Conservation (phyloP, 1,139 yeast species). For the Tardiomyces depauwii region DNA sequence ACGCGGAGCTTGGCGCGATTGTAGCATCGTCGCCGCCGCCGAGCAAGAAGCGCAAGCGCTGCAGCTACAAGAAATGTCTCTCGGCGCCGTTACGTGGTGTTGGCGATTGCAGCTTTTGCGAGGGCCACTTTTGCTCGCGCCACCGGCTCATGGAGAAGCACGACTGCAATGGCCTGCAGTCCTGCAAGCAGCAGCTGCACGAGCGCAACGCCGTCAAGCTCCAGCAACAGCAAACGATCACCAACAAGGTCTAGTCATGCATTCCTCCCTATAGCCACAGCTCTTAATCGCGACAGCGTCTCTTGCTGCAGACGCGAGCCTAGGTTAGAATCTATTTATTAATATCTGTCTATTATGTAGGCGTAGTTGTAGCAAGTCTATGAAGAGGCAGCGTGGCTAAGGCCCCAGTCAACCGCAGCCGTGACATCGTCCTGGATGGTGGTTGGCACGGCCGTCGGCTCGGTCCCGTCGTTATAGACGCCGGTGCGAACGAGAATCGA, state of each 20-base stretch:
- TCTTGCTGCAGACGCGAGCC: neutral
- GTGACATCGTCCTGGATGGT: conserved; percentile 26
- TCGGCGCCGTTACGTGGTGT: conserved; percentile 70
- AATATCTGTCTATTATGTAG: neutral
- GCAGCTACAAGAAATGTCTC: conserved; percentile 52
- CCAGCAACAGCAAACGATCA: conserved; percentile 34
- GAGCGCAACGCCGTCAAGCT: conserved; percentile 36
- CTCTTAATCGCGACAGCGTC: too few species aligned
- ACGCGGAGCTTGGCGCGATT: conserved; percentile 58
- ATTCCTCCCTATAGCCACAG: neutral
- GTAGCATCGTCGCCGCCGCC: conserved; percentile 41
- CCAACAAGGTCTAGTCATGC: conserved; percentile 28
- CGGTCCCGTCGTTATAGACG: conserved; percentile 65
- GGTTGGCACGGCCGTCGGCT: conserved; percentile 28
- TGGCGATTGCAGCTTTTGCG: conserved; percentile 80
- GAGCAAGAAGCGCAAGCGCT: conserved; percentile 46
- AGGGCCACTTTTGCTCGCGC: conserved; percentile 78
- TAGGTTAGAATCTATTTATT: neutral
- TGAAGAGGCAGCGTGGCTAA: conserved; percentile 1
- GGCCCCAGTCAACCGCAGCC: conserved; percentile 26
- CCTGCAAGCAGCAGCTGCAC: conserved; percentile 73
- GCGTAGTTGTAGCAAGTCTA: too few species aligned
- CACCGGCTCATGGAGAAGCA: conserved; percentile 85
- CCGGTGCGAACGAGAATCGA: conserved; percentile 79
- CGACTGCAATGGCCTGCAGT: conserved; percentile 64